phyloP scores from a whole-genome alignment of 345 rosid genomes.

The Eucalyptus globulus region DNA sequence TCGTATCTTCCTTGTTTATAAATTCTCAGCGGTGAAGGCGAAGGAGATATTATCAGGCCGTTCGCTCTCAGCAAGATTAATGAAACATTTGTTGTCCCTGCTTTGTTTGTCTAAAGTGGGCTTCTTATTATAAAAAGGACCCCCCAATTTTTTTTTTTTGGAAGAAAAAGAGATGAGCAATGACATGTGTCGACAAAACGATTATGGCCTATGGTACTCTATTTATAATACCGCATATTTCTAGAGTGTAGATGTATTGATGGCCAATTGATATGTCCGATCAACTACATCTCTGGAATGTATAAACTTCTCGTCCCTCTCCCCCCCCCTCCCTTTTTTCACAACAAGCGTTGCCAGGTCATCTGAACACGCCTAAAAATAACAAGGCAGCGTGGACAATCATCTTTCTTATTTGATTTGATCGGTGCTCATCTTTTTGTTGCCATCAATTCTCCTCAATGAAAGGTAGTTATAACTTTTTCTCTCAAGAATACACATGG shows the following conservation, averaged over 20 bases:
- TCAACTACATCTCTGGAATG: background rate
- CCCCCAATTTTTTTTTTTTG: no score
- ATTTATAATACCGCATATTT: background rate
- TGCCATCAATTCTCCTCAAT: background rate
- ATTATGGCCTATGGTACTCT: background rate
- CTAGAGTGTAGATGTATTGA: background rate
- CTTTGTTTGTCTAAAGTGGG: background rate
- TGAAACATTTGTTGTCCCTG: background rate
- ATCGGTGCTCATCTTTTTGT: accelerated
- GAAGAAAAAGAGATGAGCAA: background rate
- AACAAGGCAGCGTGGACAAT: accelerated
- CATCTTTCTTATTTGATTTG: background rate
- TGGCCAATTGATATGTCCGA: background rate
- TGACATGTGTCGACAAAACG: background rate
- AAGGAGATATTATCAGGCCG: background rate
- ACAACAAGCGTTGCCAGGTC: background rate
- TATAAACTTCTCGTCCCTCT: background rate
- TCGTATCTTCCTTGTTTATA: background rate
- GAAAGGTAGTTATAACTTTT: background rate
- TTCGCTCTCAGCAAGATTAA: background rate
- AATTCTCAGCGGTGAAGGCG: background rate
- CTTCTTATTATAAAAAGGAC: background rate
- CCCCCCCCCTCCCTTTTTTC: accelerated
- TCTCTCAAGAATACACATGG: background rate
- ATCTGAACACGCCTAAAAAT: no score